Evolutionary conservation across 805 yeast species (phyloP), one percentile per base, ranked within the genome.

Genomic region (Starmerella tilneyi): DNA sequence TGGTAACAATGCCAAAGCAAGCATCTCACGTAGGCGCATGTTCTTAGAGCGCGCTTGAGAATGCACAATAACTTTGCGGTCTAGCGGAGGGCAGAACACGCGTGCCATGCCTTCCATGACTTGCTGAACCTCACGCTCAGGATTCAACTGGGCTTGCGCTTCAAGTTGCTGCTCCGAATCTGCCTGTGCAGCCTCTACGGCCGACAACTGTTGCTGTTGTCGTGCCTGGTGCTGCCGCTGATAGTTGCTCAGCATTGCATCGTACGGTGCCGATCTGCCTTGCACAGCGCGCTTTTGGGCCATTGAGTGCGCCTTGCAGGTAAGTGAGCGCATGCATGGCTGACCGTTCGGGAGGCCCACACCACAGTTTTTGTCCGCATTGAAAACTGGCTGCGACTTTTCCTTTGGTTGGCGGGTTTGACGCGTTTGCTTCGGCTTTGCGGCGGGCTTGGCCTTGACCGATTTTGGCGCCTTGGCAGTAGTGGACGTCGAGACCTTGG

Each of bases 221-320:
- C 84, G 86, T 29, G 94, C 89, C 63, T 92, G 96, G 60, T 89
- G 89, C 56, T 84, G 76, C 56, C 86, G 79, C 66, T 92, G 98
- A 59, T 89, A 88, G 15, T 85, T 88, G 17, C 88, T 85, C 45
- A 92, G 68, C 43, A 92, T 68, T 23, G 77, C 78, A 62, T 92
- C 98, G 64, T 86, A 92, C 0, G 96, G 86, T 7, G 92, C 88
- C 28, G 94, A 79, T 56, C 98, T 73, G 9, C 98, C 98, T 15
- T 76, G 78, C 17, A 92, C 98, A 0, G 95, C 88, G 56, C 98
- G 75, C 58, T 92, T 92, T 22, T 96, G 95, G 27, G 96, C 96
- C 96, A 92, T 88, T 1, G 97, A 84, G 64, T 92, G 98, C 0
- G 96, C 86, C 61, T 92, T 92, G 71, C 98, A 92, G 0, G 98